Conservation (phyloP, 2,329 filamentous ascomycete genomes). For the Alternaria angustiovoidea region DNA sequence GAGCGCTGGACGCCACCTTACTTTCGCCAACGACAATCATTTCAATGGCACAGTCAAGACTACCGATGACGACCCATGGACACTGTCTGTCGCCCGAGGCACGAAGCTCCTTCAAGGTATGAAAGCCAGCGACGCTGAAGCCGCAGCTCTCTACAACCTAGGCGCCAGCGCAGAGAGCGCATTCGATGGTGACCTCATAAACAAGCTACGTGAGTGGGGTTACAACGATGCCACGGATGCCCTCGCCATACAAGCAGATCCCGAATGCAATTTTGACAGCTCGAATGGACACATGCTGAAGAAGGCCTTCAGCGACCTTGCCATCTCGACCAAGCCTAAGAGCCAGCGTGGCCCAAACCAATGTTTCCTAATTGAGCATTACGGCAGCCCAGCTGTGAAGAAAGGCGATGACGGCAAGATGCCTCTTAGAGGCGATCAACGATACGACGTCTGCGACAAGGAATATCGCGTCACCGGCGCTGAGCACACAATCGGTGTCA, state of each 20-base stretch:
- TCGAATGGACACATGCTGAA: conserved; percentile 13
- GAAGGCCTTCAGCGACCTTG: conserved; percentile 10
- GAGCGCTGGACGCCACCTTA: background rate
- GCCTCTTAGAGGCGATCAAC: conserved; percentile 14
- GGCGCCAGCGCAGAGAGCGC: conserved; percentile 11
- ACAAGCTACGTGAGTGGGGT: conserved; percentile 16
- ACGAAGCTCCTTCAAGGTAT: conserved; percentile 21
- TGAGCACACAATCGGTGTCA: conserved; percentile 20
- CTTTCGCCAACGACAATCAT: background rate
- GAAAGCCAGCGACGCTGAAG: conserved; percentile 18
- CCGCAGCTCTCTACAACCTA: conserved; percentile 13
- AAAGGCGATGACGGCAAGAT: conserved; percentile 2
- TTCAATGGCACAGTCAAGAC: background rate
- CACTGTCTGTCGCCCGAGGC: conserved; percentile 14
- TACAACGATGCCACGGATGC: conserved; percentile 19
- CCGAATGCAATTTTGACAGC: conserved; percentile 17
- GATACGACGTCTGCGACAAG: conserved; percentile 24
- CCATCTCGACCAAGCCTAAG: conserved; percentile 17
- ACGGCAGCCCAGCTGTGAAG: conserved; percentile 14
- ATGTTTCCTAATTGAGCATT: conserved; percentile 25
- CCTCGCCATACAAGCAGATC: conserved; percentile 10
- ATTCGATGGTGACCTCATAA: conserved; percentile 16
- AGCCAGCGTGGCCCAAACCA: conserved; percentile 21
- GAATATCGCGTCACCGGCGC: conserved; percentile 21
- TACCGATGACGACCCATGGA: conserved; percentile 6